Evolutionary conservation across 176 grass and related monocot genomes (phyloP).

Genomic region (Cenchrus fungigraminus): DNA sequence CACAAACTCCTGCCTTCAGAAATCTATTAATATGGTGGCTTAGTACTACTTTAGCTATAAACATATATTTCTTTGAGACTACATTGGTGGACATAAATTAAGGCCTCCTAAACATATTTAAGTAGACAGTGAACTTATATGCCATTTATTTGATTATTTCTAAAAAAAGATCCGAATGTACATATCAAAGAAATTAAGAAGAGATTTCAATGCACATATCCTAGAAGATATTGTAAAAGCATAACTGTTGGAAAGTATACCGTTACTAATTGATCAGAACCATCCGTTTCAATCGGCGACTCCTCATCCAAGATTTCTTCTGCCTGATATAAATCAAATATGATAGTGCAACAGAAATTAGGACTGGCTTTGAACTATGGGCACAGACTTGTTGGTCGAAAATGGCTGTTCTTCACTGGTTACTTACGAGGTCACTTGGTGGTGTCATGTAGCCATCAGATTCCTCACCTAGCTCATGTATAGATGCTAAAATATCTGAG

Average conservation of each 20-base stretch:
- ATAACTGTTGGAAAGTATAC: constrained; percentile 9
- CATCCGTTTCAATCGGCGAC: constrained; percentile 32
- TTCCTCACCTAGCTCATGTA: constrained; percentile 44
- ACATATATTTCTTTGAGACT: neutral
- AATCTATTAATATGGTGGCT: neutral
- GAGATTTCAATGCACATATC: neutral
- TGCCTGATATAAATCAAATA: constrained; percentile 40
- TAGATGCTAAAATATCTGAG: constrained; percentile 39
- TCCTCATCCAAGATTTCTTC: constrained; percentile 34
- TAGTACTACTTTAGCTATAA: neutral
- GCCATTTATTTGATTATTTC: neutral
- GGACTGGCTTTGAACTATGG: constrained; percentile 9
- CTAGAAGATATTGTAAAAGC: constrained; percentile 10
- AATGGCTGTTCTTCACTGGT: neutral
- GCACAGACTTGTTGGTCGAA: constrained; percentile 9
- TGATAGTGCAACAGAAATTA: constrained; percentile 4
- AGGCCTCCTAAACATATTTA: constrained; percentile 4
- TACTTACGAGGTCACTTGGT: constrained; percentile 47
- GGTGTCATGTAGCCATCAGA: constrained; percentile 47
- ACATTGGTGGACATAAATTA: constrained; percentile 3
- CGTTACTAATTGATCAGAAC: constrained; percentile 36
- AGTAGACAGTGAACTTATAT: constrained; percentile 14
- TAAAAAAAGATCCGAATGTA: neutral
- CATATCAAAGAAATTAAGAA: constrained; percentile 10
- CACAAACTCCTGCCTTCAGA: neutral